A percentile compares a stretch with the other conserved stretches of the same genome.
phyloP scores from a whole-genome alignment of 768 basidiomycete genomes.

The Hygrocybe punicea region DNA sequence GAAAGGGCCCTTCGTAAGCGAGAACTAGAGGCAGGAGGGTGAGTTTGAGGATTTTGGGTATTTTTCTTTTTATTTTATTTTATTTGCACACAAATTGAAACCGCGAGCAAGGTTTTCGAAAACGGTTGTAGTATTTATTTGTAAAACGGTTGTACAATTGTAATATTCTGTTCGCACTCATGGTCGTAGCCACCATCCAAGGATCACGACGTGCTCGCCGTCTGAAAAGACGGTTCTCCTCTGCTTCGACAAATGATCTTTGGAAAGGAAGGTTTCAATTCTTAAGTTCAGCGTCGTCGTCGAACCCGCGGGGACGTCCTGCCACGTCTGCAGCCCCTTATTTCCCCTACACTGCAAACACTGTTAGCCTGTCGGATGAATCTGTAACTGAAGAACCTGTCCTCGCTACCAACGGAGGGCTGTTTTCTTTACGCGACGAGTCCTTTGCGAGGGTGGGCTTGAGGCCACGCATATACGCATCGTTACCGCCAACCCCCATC shows the following conservation, averaged over 20 bases:
- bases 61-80: no score
- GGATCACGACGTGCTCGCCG: conserved; percentile 1
- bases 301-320: neutral
- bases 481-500: conserved; percentile 72
- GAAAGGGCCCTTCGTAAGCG: no score
- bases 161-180: no score
- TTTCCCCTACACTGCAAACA: neutral
- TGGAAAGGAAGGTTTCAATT: neutral
- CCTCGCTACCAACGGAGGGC: neutral
- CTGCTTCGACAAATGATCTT: neutral
- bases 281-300: neutral
- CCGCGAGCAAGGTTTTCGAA: no score
- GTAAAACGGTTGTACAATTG: no score
- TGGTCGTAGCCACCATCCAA: no score
- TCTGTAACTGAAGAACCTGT: neutral
- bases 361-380: neutral
- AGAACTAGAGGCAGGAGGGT: no score
- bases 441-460: neutral
- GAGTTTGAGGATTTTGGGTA: no score
- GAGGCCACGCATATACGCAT: conserved; percentile 55
- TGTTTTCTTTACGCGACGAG: neutral
- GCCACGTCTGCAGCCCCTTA: neutral
- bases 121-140: no score
- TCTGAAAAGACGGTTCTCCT: conserved; percentile 8
- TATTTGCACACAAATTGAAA: no score